Conservation (phyloP, 208 protist genomes). For the Trypanosoma brucei region DNA sequence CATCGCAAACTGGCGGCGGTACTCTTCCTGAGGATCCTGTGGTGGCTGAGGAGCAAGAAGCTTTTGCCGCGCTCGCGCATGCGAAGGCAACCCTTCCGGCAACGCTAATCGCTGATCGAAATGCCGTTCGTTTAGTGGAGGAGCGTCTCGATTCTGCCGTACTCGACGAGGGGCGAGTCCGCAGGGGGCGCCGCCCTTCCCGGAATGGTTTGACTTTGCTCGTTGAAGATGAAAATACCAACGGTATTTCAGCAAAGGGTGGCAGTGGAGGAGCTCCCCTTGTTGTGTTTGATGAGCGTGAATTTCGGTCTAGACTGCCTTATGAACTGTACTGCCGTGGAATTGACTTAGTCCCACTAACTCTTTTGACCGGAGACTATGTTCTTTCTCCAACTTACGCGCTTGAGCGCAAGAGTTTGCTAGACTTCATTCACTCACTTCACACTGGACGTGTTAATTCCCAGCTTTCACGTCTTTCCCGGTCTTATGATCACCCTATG, state of each 20-base stretch:
- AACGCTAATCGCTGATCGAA: constrained; percentile 53
- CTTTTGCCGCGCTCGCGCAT: constrained; percentile 67
- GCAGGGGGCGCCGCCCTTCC: background rate
- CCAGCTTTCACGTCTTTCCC: constrained; percentile 62
- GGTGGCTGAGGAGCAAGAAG: constrained; percentile 48
- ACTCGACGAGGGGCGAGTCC: background rate
- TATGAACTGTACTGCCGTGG: constrained; percentile 65
- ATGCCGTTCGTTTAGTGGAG: constrained; percentile 46
- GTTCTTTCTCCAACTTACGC: constrained; percentile 70
- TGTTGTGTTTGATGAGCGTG: constrained; percentile 82
- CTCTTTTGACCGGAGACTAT: constrained; percentile 78
- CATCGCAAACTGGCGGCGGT: background rate
- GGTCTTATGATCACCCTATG: constrained; percentile 55
- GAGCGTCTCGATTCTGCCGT: constrained; percentile 43
- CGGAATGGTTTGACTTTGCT: background rate
- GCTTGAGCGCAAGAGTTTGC: constrained; percentile 80
- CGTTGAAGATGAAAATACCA: background rate
- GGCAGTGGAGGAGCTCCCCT: constrained; percentile 8
- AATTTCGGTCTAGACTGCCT: constrained; percentile 77
- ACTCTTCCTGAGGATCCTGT: constrained; percentile 8
- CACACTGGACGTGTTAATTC: constrained; percentile 57
- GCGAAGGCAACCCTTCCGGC: constrained; percentile 69
- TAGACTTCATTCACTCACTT: constrained; percentile 69
- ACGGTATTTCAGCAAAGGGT: background rate
- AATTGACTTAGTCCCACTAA: constrained; percentile 77